These are phyloP conservation scores for Tylopilus balloui DNA, from an alignment of 768 basidiomycete genomes.

Conservation along the genomic window DNA sequence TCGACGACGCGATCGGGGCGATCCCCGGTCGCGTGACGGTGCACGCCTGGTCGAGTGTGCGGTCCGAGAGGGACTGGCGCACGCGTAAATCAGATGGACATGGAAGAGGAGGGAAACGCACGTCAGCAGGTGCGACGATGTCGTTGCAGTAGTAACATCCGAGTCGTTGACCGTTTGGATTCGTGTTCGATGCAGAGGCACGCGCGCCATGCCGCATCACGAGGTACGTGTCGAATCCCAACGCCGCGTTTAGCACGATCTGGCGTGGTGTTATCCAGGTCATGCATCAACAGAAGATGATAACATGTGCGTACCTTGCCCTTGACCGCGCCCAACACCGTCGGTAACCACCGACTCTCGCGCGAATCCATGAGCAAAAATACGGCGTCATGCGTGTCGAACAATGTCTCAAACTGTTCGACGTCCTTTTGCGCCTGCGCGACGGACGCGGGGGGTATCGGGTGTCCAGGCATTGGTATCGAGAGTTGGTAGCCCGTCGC, in stretches of 20 bases:
- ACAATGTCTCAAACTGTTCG: conserved; percentile 63
- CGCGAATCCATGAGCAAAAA: conserved; percentile 98
- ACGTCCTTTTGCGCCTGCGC: conserved; percentile 66
- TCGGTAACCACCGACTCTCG: conserved; percentile 95
- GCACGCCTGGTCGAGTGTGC: conserved; percentile 98
- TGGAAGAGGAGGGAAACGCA: conserved; percentile 33
- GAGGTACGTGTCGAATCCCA: conserved; percentile 94
- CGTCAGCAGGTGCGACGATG: conserved; percentile 93
- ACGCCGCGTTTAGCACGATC: conserved; percentile 91
- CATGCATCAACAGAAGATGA: background rate
- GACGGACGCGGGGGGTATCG: conserved; percentile 58
- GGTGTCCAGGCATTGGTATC: conserved; percentile 98
- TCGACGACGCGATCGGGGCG: conserved; percentile 87
- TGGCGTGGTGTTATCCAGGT: conserved; percentile 26
- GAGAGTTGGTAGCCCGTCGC: conserved; percentile 72
- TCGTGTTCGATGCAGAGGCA: conserved; percentile 21
- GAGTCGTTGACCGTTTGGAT: conserved; percentile 39
- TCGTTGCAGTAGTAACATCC: conserved; percentile 99
- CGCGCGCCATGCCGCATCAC: conserved; percentile 94
- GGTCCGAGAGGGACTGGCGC: conserved; percentile 65
- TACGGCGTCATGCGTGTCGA: conserved; percentile 84
- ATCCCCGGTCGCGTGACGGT: conserved; percentile 95
- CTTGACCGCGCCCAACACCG: conserved; percentile 78
- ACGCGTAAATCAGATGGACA: background rate
- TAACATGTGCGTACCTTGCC: conserved; percentile 57